Conservation (phyloP, 2,329 filamentous ascomycete species). For the Aspergillus calidoustus region DNA sequence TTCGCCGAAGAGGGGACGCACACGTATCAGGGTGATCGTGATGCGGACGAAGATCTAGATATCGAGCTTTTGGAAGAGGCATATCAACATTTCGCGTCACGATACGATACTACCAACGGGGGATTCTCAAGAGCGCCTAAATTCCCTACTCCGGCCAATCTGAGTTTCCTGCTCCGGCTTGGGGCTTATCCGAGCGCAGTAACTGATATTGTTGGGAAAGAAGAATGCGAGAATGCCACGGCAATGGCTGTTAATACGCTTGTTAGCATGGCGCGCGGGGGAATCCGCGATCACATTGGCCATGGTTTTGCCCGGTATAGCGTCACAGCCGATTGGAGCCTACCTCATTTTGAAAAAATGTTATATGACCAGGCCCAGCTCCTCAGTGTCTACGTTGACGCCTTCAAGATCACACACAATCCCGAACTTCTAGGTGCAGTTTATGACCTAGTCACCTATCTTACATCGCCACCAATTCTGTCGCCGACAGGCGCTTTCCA, state of each 20-base stretch:
- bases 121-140: slow-evolving; percentile 85
- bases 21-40: slow-evolving; percentile 47
- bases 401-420: slow-evolving; percentile 71
- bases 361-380: slow-evolving; percentile 90
- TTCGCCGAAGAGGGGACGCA: slow-evolving; percentile 86
- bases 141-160: slow-evolving; percentile 84
- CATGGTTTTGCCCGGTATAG: slow-evolving; percentile 84
- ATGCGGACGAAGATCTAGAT: slow-evolving; percentile 73
- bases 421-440: slow-evolving; percentile 78
- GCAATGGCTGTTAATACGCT: slow-evolving; percentile 83
- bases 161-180: slow-evolving; percentile 79
- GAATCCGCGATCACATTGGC: slow-evolving; percentile 75
- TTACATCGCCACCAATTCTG: slow-evolving; percentile 72
- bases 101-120: slow-evolving; percentile 78
- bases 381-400: slow-evolving; percentile 81
- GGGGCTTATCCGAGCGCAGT: slow-evolving; percentile 73
- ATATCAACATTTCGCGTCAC: slow-evolving; percentile 75
- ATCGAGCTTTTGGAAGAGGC: slow-evolving; percentile 91
- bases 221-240: slow-evolving; percentile 73
- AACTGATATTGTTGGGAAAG: slow-evolving; percentile 81
- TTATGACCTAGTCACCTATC: slow-evolving; percentile 83
- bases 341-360: slow-evolving; percentile 98
- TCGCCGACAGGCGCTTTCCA: slow-evolving; percentile 75
- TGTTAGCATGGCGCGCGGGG: slow-evolving; percentile 73
- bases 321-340: slow-evolving; percentile 86